Evolutionary conservation across 1,284 basidiomycete species (phyloP), one percentile per base, ranked within the genome.

Genomic region (Ustilago nuda): DNA sequence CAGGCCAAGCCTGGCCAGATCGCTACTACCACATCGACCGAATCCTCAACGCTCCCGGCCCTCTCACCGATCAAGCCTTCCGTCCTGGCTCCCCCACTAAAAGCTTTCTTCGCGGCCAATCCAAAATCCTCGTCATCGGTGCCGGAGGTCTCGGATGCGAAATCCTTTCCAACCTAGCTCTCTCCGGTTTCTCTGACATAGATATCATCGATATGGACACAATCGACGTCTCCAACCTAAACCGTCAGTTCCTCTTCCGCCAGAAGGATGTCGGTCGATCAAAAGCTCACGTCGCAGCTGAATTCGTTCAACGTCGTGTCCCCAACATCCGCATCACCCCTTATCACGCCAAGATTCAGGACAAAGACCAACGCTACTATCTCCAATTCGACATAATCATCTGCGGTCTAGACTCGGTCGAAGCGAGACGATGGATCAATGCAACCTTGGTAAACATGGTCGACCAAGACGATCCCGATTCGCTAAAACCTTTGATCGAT

Each of bases 181-280:
- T 83, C 8, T 92, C 93, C 59, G 97, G 97, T 23, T 99, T 99
- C 90, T 93, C 92, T 85, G 92, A 99, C 84, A 97, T 99, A 73
- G 94, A 99, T 88, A 95, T 99, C 78, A 99, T 99, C 85, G 97
- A 99, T 88, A 99, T 99, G 96, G 97, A 99, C 88, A 98, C 96
- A 5, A 99, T 99, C 86, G 97, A 99, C 87, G 94, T 99, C 82
- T 97, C 94, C 82, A 99, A 99, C 85, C 89, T 99, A 79, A 99
- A 99, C 87, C 90, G 97, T 52, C 97, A 99, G 87, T 99, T 99
- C 86, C 88, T 99, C 51, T 99, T 99, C 88, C 90, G 94, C 77
- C 91, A 88, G 41, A 92, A 91, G 82, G 97, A 99, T 84, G 94
- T 99, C 2, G 97, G 97, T 11, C 90, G 93, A 79, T 91, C 95